phyloP scores from a whole-genome alignment of 2,329 filamentous ascomycete genomes.

The Pyricularia grisea region DNA sequence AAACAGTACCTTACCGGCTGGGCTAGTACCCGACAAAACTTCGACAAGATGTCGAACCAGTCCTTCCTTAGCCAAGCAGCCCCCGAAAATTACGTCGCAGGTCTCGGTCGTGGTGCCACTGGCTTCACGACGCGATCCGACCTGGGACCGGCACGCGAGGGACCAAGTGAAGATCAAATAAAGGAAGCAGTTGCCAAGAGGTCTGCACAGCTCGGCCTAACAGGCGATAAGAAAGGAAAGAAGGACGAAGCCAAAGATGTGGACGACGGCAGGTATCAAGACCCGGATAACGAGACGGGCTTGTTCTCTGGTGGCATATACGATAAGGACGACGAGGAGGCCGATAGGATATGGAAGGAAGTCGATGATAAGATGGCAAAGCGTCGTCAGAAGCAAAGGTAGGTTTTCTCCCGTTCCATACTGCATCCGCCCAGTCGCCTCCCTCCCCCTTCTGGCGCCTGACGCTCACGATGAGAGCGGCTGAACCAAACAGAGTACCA shows the following conservation, averaged over 20 bases:
- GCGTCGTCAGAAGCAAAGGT: conserved; percentile 78
- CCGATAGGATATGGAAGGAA: conserved; percentile 88
- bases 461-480: conserved; percentile 3
- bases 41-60: conserved; percentile 46
- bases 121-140: conserved; percentile 97
- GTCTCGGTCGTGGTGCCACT: conserved; percentile 93
- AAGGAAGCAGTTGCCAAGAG: conserved; percentile 95
- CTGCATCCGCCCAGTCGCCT: conserved; percentile 9
- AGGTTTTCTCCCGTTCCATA: conserved; percentile 37
- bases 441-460: conserved; percentile 13
- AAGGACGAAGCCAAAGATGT: conserved; percentile 66
- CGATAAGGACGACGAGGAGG: conserved; percentile 96
- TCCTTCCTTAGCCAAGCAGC: conserved; percentile 79
- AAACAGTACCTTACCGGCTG: neutral
- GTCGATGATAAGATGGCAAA: conserved; percentile 97
- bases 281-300: conserved; percentile 94
- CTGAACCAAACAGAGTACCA: conserved; percentile 57
- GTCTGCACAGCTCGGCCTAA: conserved; percentile 68
- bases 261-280: conserved; percentile 78
- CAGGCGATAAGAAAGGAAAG: conserved; percentile 41
- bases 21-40: neutral
- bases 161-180: conserved; percentile 96
- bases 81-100: conserved; percentile 85
- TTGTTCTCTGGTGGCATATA: conserved; percentile 93
- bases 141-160: conserved; percentile 87